Conservation (phyloP, 805 yeast genomes). For the Lipomyces sp. region DNA sequence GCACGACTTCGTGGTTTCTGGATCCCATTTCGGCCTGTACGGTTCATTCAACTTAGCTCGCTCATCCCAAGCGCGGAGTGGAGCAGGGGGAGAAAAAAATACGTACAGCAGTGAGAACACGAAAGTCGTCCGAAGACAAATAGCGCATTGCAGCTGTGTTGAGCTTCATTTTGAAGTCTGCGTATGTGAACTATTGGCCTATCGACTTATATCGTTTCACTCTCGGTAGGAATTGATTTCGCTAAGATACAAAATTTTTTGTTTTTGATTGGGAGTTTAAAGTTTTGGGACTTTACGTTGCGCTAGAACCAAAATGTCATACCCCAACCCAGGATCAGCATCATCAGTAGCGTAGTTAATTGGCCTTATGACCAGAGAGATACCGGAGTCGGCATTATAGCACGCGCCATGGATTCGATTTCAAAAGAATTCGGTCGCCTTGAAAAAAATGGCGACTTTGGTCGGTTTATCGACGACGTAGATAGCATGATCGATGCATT, state of each 20-base stretch:
- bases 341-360: too few species aligned
- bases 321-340: too few species aligned
- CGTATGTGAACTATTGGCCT: too few species aligned
- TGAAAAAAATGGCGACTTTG: slow-evolving; percentile 36
- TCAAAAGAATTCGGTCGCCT: slow-evolving; percentile 37
- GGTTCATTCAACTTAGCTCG: too few species aligned
- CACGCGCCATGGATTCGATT: slow-evolving; percentile 35
- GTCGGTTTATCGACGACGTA: slow-evolving; percentile 35
- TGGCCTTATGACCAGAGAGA: too few species aligned
- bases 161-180: slow-evolving; percentile 73
- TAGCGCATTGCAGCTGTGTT: slow-evolving; percentile 94
- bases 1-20: slow-evolving; percentile 90
- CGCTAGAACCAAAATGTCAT: too few species aligned
- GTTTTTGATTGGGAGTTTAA: too few species aligned
- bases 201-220: too few species aligned
- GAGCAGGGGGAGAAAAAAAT: background rate
- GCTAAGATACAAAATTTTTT: too few species aligned
- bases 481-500: slow-evolving; percentile 34
- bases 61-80: background rate
- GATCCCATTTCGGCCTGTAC: slow-evolving; percentile 68
- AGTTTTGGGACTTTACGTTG: too few species aligned
- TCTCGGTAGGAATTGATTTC: too few species aligned
- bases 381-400: too few species aligned
- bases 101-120: slow-evolving; percentile 73
- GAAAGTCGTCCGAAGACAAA: slow-evolving; percentile 83